A percentile compares a stretch with the other conserved stretches of the same genome.
These are phyloP conservation scores for Rhodotorula graminis DNA, from an alignment of 768 basidiomycete species.

Conservation along the genomic window DNA sequence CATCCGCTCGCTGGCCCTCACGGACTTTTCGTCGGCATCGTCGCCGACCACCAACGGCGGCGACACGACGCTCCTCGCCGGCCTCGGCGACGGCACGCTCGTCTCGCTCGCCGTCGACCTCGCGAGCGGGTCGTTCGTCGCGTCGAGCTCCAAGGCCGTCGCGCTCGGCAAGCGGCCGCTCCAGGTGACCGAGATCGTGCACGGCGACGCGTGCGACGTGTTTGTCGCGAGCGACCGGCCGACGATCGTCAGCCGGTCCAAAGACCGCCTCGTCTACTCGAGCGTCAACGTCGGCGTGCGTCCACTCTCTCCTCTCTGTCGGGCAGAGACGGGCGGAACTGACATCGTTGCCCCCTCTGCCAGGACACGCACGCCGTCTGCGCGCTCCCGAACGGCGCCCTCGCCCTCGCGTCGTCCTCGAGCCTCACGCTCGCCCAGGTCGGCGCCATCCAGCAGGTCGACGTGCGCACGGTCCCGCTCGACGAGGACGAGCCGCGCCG, in stretches of 20 bases:
- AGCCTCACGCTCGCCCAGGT: not conserved
- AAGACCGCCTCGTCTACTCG: slow-evolving; percentile 59
- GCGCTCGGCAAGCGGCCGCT: slow-evolving; percentile 67
- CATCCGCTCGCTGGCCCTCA: slow-evolving; percentile 46
- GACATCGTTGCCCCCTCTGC: too few relatives aligned
- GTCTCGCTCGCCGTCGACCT: slow-evolving; percentile 55
- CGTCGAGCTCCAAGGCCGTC: slow-evolving; percentile 56
- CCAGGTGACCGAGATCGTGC: slow-evolving; percentile 54
- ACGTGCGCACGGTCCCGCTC: slow-evolving; percentile 68
- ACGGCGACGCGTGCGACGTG: slow-evolving; percentile 52
- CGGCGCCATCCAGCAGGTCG: slow-evolving; percentile 66
- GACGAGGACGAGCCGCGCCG: slow-evolving; percentile 67
- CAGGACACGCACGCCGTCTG: slow-evolving; percentile 58
- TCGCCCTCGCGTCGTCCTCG: slow-evolving; percentile 52
- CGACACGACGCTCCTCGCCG: slow-evolving; percentile 56
- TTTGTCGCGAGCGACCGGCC: slow-evolving; percentile 70
- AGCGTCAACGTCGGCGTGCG: slow-evolving; percentile 66
- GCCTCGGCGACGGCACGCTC: slow-evolving; percentile 70
- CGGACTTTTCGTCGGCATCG: slow-evolving; percentile 57
- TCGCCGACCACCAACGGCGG: slow-evolving; percentile 40
- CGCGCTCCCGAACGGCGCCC: slow-evolving; percentile 40
- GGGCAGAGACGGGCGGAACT: too few relatives aligned
- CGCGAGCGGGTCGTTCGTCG: not conserved
- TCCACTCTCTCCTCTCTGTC: not conserved
- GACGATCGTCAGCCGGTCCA: slow-evolving; percentile 65